Conservation (phyloP, 1,139 yeast genomes). For the Debaryomyces fabryi region DNA sequence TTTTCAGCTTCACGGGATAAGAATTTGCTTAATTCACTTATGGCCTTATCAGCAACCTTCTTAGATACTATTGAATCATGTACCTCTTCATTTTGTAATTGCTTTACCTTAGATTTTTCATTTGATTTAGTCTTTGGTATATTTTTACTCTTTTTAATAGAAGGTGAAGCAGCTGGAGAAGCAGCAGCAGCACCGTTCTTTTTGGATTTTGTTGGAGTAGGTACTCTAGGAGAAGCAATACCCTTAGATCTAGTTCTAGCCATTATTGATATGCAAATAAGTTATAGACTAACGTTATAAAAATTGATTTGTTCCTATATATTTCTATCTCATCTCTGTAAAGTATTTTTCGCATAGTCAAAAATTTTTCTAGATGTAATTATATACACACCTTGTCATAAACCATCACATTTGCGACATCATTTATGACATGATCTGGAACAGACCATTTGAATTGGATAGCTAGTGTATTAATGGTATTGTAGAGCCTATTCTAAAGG, state of each 20-base stretch:
- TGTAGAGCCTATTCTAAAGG: not conserved
- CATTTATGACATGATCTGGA: not conserved
- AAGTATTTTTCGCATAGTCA: conserved; percentile 1
- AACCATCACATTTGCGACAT: not conserved
- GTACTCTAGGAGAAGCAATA: conserved; percentile 24
- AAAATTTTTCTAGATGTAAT: conserved; percentile 4
- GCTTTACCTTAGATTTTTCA: conserved; percentile 5
- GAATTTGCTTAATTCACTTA: conserved; percentile 54
- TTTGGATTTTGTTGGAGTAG: conserved; percentile 18
- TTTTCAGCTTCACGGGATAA: conserved; percentile 26
- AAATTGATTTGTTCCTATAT: conserved; percentile 4
- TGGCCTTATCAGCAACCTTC: conserved; percentile 44
- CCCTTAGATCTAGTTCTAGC: conserved; percentile 38
- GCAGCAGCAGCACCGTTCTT: conserved; percentile 12
- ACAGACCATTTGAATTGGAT: not conserved
- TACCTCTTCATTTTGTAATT: conserved; percentile 4
- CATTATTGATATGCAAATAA: conserved; percentile 17
- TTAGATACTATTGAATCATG: conserved; percentile 18
- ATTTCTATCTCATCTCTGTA: conserved; percentile 7
- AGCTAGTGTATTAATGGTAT: not conserved
- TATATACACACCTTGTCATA: conserved; percentile 8
- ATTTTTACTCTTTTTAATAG: conserved; percentile 16
- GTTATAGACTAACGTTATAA: not conserved
- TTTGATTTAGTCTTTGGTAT: conserved; percentile 12
- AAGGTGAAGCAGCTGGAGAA: conserved; percentile 25